A percentile compares a stretch with the other conserved stretches of the same genome.
Evolutionary conservation across 495 filamentous ascomycete species (phyloP).

Genomic region (Neurospora sp.): DNA sequence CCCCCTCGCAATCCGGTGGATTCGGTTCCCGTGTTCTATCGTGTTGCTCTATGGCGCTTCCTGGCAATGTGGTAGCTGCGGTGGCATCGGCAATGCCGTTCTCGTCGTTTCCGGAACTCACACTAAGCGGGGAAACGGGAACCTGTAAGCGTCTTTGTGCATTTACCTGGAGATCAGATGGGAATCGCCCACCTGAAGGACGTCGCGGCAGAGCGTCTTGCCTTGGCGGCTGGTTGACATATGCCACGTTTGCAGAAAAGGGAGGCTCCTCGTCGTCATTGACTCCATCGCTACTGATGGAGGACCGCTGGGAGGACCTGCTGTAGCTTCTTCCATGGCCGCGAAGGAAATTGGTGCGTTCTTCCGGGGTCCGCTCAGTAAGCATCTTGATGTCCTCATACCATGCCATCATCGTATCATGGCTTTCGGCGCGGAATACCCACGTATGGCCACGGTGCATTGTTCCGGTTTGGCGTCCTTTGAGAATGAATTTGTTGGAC

Average conservation of each 20-base stretch:
- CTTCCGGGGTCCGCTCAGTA: constrained; percentile 80
- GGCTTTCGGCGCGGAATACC: constrained; percentile 92
- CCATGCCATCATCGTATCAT: constrained; percentile 97
- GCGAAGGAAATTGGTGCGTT: constrained; percentile 76
- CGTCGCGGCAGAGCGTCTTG: constrained; percentile 44
- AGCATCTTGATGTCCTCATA: constrained; percentile 83
- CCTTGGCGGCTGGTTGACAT: constrained; percentile 32
- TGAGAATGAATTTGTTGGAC: constrained; percentile 97
- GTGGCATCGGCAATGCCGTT: constrained; percentile 42
- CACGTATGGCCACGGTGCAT: constrained; percentile 95
- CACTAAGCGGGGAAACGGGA: constrained; percentile 66
- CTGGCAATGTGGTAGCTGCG: constrained; percentile 41
- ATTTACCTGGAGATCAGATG: constrained; percentile 73
- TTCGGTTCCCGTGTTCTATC: neutral
- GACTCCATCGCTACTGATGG: constrained; percentile 59
- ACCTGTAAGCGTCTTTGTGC: constrained; percentile 60
- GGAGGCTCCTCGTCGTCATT: constrained; percentile 81
- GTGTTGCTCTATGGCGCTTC: constrained; percentile 28
- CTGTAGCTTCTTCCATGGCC: constrained; percentile 67
- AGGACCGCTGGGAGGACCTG: constrained; percentile 51
- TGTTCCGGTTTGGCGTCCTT: constrained; percentile 83
- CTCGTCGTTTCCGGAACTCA: constrained; percentile 51
- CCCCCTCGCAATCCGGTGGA: neutral
- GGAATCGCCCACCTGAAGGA: constrained; percentile 81
- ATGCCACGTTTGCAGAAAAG: constrained; percentile 50